These are phyloP conservation scores for Hemileccinum impolitum DNA, from an alignment of 768 basidiomycete genomes.

Conservation along the genomic window DNA sequence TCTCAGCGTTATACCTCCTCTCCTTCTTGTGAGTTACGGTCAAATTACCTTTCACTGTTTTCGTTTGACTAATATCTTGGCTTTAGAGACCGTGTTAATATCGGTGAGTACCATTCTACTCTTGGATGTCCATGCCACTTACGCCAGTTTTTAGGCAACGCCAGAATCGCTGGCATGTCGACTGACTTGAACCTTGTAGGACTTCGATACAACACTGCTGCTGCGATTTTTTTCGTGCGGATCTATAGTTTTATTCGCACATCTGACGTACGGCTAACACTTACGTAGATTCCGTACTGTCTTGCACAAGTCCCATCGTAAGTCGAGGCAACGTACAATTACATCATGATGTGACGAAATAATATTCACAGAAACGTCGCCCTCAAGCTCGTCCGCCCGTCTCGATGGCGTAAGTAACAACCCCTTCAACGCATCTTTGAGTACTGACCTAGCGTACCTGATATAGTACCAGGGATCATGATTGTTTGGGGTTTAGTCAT, in stretches of 20 bases:
- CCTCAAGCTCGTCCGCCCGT: slow-evolving; percentile 33
- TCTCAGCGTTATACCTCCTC: slow-evolving; percentile 39
- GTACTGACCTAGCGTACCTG: slow-evolving; percentile 4
- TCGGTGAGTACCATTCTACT: slow-evolving; percentile 30
- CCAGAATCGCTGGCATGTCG: slow-evolving; percentile 45
- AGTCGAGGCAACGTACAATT: slow-evolving; percentile 7
- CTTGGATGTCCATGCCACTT: background rate
- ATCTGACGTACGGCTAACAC: background rate
- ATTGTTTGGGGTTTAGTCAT: slow-evolving; percentile 35
- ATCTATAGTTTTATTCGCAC: background rate
- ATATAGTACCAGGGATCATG: slow-evolving; percentile 37
- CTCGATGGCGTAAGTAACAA: slow-evolving; percentile 30
- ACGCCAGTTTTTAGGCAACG: slow-evolving; percentile 33
- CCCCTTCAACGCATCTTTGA: background rate
- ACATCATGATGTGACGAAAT: background rate
- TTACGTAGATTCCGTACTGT: slow-evolving; percentile 32
- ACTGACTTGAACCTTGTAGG: slow-evolving; percentile 35
- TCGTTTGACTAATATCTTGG: background rate
- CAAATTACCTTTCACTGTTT: too few species aligned
- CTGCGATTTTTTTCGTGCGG: slow-evolving; percentile 38
- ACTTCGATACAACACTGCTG: slow-evolving; percentile 36
- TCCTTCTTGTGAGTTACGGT: slow-evolving; percentile 38
- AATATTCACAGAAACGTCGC: slow-evolving; percentile 31
- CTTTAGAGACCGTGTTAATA: slow-evolving; percentile 42
- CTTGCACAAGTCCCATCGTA: slow-evolving; percentile 40